Percentiles rank a stretch among this genome's conserved stretches.
These are phyloP conservation scores for Kwoniella europaea DNA, from an alignment of 768 basidiomycete species.

Conservation along the genomic window DNA sequence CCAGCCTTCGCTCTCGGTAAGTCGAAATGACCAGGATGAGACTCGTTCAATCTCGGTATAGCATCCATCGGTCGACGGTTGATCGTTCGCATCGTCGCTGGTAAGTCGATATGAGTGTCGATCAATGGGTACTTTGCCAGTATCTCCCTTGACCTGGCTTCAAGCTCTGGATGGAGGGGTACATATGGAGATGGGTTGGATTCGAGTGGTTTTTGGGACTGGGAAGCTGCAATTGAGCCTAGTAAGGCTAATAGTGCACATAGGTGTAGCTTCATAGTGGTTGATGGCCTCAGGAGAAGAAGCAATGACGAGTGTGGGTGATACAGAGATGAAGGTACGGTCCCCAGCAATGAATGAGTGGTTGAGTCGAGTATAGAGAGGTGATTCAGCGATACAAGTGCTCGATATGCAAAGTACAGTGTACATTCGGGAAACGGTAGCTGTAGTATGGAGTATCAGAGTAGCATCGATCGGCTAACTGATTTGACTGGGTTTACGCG, in stretches of 20 bases:
- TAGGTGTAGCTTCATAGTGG: not conserved
- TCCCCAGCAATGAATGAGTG: too few relatives aligned
- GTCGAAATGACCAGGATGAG: conserved; percentile 24
- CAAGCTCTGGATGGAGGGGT: conserved; percentile 12
- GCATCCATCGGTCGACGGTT: conserved; percentile 17
- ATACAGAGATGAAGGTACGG: too few relatives aligned
- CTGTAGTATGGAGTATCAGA: too few relatives aligned
- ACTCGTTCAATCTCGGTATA: conserved; percentile 6
- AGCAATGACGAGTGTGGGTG: too few relatives aligned
- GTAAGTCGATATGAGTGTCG: conserved; percentile 24
- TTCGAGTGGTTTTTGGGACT: not conserved
- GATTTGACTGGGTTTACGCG: not conserved
- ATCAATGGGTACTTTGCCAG: conserved; percentile 22
- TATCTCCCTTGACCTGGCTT: conserved; percentile 9
- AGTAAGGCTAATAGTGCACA: not conserved
- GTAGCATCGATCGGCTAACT: not conserved
- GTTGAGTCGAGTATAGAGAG: too few relatives aligned
- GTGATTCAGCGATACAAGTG: too few relatives aligned
- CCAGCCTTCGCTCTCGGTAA: conserved; percentile 17
- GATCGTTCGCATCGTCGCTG: conserved; percentile 12
- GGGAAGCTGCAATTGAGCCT: not conserved
- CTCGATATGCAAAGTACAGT: too few relatives aligned
- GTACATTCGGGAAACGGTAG: too few relatives aligned
- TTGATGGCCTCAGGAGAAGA: not conserved
- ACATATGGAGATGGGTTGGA: not conserved